Evolutionary conservation across 345 rosid genomes (phyloP).

Genomic region (Lumnitzera racemosa): DNA sequence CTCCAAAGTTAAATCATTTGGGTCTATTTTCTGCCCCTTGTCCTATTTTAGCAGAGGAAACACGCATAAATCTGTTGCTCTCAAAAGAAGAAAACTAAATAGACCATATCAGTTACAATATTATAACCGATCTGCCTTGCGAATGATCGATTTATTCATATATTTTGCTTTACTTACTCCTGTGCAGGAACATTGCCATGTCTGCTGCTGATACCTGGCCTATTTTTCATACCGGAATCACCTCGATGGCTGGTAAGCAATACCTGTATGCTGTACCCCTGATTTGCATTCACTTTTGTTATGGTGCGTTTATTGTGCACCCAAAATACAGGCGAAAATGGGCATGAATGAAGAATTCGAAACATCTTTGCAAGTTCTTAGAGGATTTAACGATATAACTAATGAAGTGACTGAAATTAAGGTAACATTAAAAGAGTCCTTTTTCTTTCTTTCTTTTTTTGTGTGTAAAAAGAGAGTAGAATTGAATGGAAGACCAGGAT

Average conservation of each 20-base stretch:
- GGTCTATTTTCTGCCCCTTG: too few relatives aligned
- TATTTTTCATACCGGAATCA: conserved; percentile 94
- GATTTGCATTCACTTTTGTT: background rate
- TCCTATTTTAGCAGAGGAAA: too few relatives aligned
- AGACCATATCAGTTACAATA: background rate
- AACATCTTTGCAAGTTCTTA: conserved; percentile 89
- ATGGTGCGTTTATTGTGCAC: conserved; percentile 4
- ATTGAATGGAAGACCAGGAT: background rate
- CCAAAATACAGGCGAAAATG: conserved; percentile 78
- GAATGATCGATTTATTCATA: too few relatives aligned
- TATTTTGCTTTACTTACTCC: conserved; percentile 5
- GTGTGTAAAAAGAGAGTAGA: background rate
- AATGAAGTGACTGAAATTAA: conserved; percentile 85
- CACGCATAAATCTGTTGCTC: too few relatives aligned
- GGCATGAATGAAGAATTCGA: conserved; percentile 97
- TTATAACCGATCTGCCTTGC: too few relatives aligned
- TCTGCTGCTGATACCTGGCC: conserved; percentile 72
- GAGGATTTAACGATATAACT: conserved; percentile 93
- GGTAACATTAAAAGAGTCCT: conserved; percentile 33
- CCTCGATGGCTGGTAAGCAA: conserved; percentile 92
- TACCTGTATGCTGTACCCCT: conserved; percentile 1
- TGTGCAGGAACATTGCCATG: conserved; percentile 80
- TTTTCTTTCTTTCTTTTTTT: background rate
- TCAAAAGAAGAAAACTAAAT: too few relatives aligned
- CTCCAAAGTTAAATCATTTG: too few relatives aligned